Base-by-base conservation (phyloP, 441 rosid genomes). In the Bocquillonia castaneifolia region DNA sequence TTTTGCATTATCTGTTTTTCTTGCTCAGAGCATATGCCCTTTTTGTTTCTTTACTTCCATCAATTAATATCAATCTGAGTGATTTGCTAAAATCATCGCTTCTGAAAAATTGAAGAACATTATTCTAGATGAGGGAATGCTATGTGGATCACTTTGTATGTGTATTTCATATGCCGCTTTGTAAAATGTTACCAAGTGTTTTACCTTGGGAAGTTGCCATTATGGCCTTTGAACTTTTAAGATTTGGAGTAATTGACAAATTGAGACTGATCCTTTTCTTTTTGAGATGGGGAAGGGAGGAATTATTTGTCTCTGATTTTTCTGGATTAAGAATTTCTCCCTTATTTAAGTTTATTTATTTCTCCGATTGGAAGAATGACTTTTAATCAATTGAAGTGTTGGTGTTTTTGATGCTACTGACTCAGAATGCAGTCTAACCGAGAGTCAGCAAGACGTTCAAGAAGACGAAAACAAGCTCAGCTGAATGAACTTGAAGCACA, bases 361-460 rank as follows among this genome's bases (percentile, higher is more conserved):
- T 47, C 20, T 48, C n/a, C 36, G 59, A 37, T 39, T 63, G 37
- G 36, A 51, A 34, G 42, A 52, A 37, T 14, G 37, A 37, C 20
- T 7, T 25, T 66, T 59, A 59, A 48, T 65, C 13, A 50, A 64
- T 68, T 51, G 53, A 66, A 63, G 25, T 62, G 25, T 6, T 51
- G 54, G 53, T 58, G 36, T 73, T 25, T 13, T 50, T 61, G 57
- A 59, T 69, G 60, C 50, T n/a, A n/a, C n/a, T 77, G 73, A 57
- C 55, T 60, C 79, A 93, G 99, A 84, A 91, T 89, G 96, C 78
- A 78, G 79, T 93, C 99, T 44, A 93, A 93, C 83, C 89, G 96
- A 67, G 99, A 93, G 84, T 93, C 99, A 40, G 97, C 99, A 53
- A 88, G 97, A 73, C 96, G 97, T 26, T 93, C 97, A 69, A 83